Conservation (phyloP, 2,329 filamentous ascomycete genomes). For the Claviceps humidiphila region DNA sequence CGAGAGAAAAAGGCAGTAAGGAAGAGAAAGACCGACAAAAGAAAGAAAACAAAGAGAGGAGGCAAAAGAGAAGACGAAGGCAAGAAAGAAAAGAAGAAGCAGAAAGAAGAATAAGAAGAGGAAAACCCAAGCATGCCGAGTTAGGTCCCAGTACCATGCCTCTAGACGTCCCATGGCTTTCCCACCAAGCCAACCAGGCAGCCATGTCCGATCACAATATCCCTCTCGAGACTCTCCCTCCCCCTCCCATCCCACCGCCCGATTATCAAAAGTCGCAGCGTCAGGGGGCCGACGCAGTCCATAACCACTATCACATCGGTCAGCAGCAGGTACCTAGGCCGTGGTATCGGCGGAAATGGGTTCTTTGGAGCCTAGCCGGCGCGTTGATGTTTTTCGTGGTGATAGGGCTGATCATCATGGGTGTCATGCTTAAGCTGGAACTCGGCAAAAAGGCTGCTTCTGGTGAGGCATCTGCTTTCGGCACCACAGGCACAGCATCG, state of each 20-base stretch:
- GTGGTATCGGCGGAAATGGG: slow-evolving; percentile 9
- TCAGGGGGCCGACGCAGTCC: slow-evolving; percentile 2
- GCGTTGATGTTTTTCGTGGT: slow-evolving; percentile 4
- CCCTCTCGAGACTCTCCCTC: background rate
- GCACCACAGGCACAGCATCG: background rate
- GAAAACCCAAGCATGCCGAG: background rate
- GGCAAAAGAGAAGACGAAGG: background rate
- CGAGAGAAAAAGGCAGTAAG: too few relatives aligned
- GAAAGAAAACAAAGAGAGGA: background rate
- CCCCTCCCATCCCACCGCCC: background rate
- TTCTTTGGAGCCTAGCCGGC: slow-evolving; percentile 5
- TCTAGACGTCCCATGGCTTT: background rate
- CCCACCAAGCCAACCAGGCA: background rate
- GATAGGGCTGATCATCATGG: slow-evolving; percentile 4
- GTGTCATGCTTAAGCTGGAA: slow-evolving; percentile 9
- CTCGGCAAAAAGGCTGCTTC: slow-evolving; percentile 1
- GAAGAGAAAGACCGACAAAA: background rate
- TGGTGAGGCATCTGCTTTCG: background rate
- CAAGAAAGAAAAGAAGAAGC: background rate
- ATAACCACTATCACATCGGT: slow-evolving; percentile 10
- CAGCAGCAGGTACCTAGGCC: background rate
- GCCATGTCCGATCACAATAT: background rate
- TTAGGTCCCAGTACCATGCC: background rate
- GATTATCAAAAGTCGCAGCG: slow-evolving; percentile 1
- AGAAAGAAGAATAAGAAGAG: background rate